Base-by-base conservation (phyloP, 495 filamentous ascomycete genomes). In the Neurospora tetrasperma region DNA sequence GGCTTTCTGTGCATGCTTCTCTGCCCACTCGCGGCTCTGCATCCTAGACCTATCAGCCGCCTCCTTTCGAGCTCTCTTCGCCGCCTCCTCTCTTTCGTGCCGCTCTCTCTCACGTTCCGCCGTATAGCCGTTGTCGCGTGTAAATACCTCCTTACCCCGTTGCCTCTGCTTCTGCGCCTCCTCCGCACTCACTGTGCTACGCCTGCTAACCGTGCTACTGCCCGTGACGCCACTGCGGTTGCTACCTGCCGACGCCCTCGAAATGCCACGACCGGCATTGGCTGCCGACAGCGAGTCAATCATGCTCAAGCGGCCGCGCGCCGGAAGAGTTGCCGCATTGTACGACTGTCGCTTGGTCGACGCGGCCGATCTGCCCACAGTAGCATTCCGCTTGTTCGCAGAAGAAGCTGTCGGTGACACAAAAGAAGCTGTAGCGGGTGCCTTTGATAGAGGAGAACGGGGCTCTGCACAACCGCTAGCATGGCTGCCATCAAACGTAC, bases 11-110 rank as follows among this genome's bases (percentile, higher is more conserved):
- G 54, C 23, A 27, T 91, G 87, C 83, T 86, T 90, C 81, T 91
- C 89, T 5, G 90, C 90, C 91, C 91, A 93, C 80, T 90, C 88
- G 42, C 90, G 80, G 72, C 88, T 89, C 69, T 87, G 83, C 77
- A 85, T 80, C 71, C 90, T 82, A 16, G 89, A 89, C 72, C 89
- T 79, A 80, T 93, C 91, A 0, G 91, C 90, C 11, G 91, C 91
- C 76, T 86, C 86, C 74, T 87, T 83, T 70, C 89, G 82, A 7
- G 90, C 89, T 73, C 83, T 82, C 76, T 86, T 87, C 6, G 88
- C 85, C 12, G 86, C 84, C 54, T 84, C 81, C 78, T 90, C 89
- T 62, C 88, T 84, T 70, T 87, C 86, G n/a, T 80, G 79, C 74
- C 80, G 85, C 77, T 86, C 86, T 23, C 81, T 81, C 75, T 88